Evolutionary conservation across 768 basidiomycete genomes (phyloP).

Genomic region (Termitomyces sp.): DNA sequence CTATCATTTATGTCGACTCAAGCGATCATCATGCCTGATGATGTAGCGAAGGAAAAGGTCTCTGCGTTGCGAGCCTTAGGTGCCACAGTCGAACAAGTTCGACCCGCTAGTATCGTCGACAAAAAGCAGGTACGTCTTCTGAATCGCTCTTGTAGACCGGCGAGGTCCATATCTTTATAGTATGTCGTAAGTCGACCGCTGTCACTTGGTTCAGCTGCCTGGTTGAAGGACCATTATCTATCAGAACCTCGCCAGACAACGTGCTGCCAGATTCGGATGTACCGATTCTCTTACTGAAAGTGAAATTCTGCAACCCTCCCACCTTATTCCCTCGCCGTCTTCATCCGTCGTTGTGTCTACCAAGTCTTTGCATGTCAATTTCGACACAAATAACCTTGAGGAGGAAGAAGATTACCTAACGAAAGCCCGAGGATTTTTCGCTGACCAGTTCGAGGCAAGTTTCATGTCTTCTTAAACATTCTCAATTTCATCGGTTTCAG

Average conservation of each 20-base stretch:
- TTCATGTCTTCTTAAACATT: neutral
- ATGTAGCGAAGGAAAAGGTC: constrained; percentile 88
- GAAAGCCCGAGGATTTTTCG: constrained; percentile 82
- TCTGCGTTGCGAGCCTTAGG: constrained; percentile 79
- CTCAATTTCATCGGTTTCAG: constrained; percentile 24
- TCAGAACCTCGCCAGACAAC: constrained; percentile 86
- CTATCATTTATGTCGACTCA: neutral
- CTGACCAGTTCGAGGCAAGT: constrained; percentile 86
- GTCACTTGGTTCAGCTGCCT: neutral
- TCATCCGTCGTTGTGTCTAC: constrained; percentile 50
- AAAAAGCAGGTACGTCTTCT: constrained; percentile 71
- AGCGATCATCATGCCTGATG: constrained; percentile 91
- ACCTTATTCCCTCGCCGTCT: constrained; percentile 38
- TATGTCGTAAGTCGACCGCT: constrained; percentile 52
- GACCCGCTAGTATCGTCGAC: constrained; percentile 96
- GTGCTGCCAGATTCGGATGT: constrained; percentile 70
- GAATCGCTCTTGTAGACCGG: neutral
- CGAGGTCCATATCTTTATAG: constrained; percentile 23
- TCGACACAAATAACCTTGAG: constrained; percentile 28
- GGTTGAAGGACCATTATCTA: constrained; percentile 21
- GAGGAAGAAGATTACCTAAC: constrained; percentile 36
- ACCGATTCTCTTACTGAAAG: constrained; percentile 25
- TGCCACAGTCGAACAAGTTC: constrained; percentile 82
- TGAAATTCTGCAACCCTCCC: constrained; percentile 12
- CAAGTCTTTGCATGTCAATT: constrained; percentile 34